Evolutionary conservation across 2,329 filamentous ascomycete species (phyloP).

Genomic region (Leptographium lundbergii): DNA sequence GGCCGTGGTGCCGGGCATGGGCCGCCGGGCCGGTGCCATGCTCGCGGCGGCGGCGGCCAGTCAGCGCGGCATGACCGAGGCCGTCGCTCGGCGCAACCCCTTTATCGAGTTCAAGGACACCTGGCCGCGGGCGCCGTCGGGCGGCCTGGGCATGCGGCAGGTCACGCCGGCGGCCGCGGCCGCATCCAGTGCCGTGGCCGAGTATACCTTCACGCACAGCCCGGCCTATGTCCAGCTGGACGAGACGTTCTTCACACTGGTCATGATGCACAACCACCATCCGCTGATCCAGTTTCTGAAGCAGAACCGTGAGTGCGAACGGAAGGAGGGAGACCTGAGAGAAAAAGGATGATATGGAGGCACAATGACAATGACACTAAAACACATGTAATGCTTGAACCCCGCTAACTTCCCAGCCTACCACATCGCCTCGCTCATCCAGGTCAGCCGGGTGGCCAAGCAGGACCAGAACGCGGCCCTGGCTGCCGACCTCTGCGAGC

Average conservation of each 20-base stretch:
- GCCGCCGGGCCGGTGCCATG: not conserved
- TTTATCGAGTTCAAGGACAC: constrained; percentile 80
- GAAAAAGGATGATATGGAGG: no score
- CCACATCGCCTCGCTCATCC: constrained; percentile 85
- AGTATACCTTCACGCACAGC: constrained; percentile 72
- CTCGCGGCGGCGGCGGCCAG: not conserved
- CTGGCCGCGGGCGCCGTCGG: constrained; percentile 69
- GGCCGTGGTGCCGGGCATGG: constrained; percentile 2
- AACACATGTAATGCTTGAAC: no score
- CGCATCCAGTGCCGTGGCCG: constrained; percentile 34
- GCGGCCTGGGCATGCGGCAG: constrained; percentile 63
- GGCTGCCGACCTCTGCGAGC: constrained; percentile 76
- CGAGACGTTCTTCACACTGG: constrained; percentile 60
- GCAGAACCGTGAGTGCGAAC: constrained; percentile 42
- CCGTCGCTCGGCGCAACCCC: constrained; percentile 63
- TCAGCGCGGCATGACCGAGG: constrained; percentile 48
- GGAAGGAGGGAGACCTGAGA: no score
- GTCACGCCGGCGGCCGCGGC: not conserved
- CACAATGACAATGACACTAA: no score
- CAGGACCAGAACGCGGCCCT: constrained; percentile 77
- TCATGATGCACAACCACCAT: constrained; percentile 76
- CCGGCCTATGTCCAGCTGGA: constrained; percentile 62
- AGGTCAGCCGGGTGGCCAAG: constrained; percentile 84
- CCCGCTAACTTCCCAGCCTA: constrained; percentile 41
- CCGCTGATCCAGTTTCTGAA: constrained; percentile 65